Evolutionary conservation across 2,329 filamentous ascomycete genomes (phyloP).

Genomic region (Elsinoe arachidis): DNA sequence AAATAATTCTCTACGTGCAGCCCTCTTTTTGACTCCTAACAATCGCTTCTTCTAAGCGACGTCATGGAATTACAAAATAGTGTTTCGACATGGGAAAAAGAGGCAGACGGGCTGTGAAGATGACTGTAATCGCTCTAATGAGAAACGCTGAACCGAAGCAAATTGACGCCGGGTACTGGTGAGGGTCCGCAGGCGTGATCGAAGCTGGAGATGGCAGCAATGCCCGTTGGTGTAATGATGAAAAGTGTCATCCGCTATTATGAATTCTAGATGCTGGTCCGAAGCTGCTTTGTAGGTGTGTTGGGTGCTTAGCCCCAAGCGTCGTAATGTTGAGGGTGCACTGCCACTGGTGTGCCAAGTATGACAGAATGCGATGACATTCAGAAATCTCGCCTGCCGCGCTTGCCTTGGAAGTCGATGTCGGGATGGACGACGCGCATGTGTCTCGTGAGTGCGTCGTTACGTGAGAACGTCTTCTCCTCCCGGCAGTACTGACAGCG

Average conservation of each 20-base stretch:
- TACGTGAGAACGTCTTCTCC: conserved; percentile 93
- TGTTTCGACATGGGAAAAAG: too few species aligned
- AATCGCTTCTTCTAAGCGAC: too few species aligned
- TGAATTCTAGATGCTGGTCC: neutral
- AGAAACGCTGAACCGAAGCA: too few species aligned
- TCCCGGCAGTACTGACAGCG: conserved; percentile 87
- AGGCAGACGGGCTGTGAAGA: too few species aligned
- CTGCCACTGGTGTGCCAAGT: neutral
- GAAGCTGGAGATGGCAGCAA: too few species aligned
- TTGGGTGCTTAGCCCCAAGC: neutral
- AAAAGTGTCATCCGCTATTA: neutral
- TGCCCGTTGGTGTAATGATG: too few species aligned
- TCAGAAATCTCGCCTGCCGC: conserved; percentile 28
- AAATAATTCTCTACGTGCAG: neutral
- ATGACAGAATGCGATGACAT: neutral
- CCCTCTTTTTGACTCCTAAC: too few species aligned
- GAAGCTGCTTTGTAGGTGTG: neutral
- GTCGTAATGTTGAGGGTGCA: neutral
- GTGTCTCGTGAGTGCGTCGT: conserved; percentile 87
- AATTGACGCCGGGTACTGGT: too few species aligned
- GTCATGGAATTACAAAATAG: too few species aligned
- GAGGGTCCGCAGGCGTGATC: too few species aligned
- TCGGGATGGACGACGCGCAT: conserved; percentile 92
- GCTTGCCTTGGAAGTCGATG: conserved; percentile 68
- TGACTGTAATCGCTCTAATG: too few species aligned